Evolutionary conservation across 495 filamentous ascomycete genomes (phyloP).

Genomic region (Neurospora sp.): DNA sequence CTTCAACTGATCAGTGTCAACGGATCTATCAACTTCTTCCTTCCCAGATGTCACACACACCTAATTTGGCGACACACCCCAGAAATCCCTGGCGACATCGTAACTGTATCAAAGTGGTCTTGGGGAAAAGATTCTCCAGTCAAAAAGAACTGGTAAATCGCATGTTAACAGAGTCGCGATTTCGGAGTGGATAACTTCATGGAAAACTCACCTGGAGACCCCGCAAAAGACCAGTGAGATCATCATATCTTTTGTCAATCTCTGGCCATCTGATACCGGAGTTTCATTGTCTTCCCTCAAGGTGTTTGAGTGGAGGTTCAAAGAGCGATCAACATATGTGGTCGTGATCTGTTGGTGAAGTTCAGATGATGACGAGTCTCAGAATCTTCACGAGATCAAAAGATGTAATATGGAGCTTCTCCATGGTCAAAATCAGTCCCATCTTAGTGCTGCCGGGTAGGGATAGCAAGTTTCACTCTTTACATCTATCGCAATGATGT

Average conservation of each 20-base stretch:
- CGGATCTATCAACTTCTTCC: background rate
- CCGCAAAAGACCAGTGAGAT: background rate
- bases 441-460: too few relatives aligned
- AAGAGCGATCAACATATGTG: background rate
- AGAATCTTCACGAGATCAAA: too few relatives aligned
- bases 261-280: background rate
- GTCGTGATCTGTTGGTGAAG: background rate
- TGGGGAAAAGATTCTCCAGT: background rate
- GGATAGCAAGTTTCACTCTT: background rate
- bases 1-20: background rate
- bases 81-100: background rate
- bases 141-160: background rate
- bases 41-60: background rate
- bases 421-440: too few relatives aligned
- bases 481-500: background rate
- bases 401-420: too few relatives aligned
- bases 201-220: background rate
- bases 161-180: background rate
- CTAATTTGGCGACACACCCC: background rate
- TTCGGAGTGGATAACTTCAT: rapidly evolving
- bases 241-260: background rate
- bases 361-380: background rate
- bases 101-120: background rate
- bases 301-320: background rate
- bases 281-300: background rate